phyloP scores from a whole-genome alignment of 768 basidiomycete genomes.

The Amylocystis lapponica region DNA sequence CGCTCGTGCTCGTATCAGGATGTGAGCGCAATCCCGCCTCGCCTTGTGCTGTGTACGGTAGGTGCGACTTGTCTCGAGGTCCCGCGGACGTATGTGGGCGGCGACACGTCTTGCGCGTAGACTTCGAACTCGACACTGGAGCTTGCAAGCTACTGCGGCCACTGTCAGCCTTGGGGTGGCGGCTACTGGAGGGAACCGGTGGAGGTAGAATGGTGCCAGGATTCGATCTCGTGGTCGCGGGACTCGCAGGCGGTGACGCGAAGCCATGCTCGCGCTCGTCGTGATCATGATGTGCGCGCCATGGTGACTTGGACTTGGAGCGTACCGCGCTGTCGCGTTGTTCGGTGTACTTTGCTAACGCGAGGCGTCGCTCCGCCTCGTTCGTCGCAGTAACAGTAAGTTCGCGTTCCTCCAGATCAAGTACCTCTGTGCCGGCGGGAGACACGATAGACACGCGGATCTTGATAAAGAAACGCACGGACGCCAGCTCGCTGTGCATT shows the following conservation, averaged over 20 bases:
- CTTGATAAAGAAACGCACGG: constrained; percentile 64
- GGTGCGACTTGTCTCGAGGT: constrained; percentile 48
- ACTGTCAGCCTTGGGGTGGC: constrained; percentile 12
- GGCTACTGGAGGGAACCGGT: constrained; percentile 7
- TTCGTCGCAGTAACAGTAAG: constrained; percentile 64
- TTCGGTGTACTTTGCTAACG: constrained; percentile 55
- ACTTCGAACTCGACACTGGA: constrained; percentile 23
- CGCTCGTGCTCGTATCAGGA: not conserved
- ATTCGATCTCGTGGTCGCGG: too few relatives aligned
- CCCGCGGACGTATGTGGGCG: constrained; percentile 76
- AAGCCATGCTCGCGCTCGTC: constrained; percentile 3
- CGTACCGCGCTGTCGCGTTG: constrained; percentile 14
- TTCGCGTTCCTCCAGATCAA: constrained; percentile 68
- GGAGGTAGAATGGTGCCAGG: constrained; percentile 2
- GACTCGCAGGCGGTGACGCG: too few relatives aligned
- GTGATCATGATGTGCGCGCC: constrained; percentile 5
- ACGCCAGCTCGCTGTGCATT: constrained; percentile 55
- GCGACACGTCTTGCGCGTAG: constrained; percentile 25
- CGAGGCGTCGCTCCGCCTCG: constrained; percentile 60
- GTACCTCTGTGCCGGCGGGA: constrained; percentile 49
- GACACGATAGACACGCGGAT: constrained; percentile 62
- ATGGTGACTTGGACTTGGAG: constrained; percentile 17
- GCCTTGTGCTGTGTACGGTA: constrained; percentile 13
- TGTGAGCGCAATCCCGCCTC: constrained; percentile 10
- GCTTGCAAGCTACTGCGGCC: too few relatives aligned